Evolutionary conservation across 345 rosid species (phyloP), one percentile per base, ranked within the genome.

Genomic region (Bruguiera sexangula): DNA sequence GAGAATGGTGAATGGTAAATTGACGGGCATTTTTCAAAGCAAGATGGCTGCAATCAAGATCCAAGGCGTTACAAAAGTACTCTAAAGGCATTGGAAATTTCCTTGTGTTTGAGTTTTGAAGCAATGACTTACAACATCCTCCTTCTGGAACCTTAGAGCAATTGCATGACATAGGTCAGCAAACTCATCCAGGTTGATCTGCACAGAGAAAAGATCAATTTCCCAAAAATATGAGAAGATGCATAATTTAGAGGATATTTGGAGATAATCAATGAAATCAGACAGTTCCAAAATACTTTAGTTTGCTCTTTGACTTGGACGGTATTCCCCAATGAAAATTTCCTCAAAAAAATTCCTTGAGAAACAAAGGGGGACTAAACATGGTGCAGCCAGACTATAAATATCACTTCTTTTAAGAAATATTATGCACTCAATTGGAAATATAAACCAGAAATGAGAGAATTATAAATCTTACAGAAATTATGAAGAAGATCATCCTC

Each of bases 81-180:
- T 61, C 15, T 54, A 19, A 48, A 63, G 60, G 64, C 30, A 20
- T 62, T 26, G 32, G 43, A 50, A 61, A 18, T 57, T 68, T 53
- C 62, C 24, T 57, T 60, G 36, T 63, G 56, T 57, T 50, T 68
- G 65, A 54, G 6, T 48, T 56, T 48, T 72, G 60, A 59, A 67
- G 67, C 60, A 72, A 60, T 43, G 21, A 90, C 98, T 88, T 79
- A 95, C 99, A 61, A 73, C 71, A 73, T 92, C 96, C 85, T 92
- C 99, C 82, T 92, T 95, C 57, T 84, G 89, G 73, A 95, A 95
- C 75, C 93, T 85, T 64, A 92, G 78, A 54, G 91, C 98, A 79
- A 95, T 95, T 72, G 99, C 99, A 69, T 90, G 88, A 82, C 99
- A 92, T 66, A 95, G 94, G 58, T 95, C 99, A 73, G 85, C 66